phyloP scores from a whole-genome alignment of 2,329 filamentous ascomycete species.

The Fusarium protoensiforme region DNA sequence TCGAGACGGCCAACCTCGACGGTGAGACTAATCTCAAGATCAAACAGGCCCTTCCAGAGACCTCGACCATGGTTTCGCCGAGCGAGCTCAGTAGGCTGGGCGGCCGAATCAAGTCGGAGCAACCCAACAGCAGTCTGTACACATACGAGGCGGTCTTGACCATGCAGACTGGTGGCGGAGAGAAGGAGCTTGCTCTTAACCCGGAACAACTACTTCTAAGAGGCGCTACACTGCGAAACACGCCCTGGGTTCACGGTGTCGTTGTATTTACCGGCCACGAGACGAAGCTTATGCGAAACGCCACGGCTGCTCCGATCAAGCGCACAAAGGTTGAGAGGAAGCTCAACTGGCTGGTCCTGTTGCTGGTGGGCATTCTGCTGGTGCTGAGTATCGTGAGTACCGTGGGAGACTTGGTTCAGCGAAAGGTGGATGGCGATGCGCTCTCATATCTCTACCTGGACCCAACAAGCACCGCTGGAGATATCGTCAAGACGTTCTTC shows the following conservation, averaged over 20 bases:
- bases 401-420: constrained; percentile 86
- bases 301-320: constrained; percentile 96
- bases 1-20: constrained; percentile 97
- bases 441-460: constrained; percentile 80
- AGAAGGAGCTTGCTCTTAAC: constrained; percentile 89
- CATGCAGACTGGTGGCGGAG: constrained; percentile 87
- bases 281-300: constrained; percentile 98
- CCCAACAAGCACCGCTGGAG: constrained; percentile 63
- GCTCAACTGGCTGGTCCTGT: constrained; percentile 92
- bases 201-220: constrained; percentile 94
- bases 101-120: constrained; percentile 90
- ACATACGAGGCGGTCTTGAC: constrained; percentile 98
- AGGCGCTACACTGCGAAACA: constrained; percentile 94
- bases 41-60: constrained; percentile 96
- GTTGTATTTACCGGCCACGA: constrained; percentile 96
- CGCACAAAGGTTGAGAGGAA: constrained; percentile 94
- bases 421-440: constrained; percentile 69
- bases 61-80: constrained; percentile 85
- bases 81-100: constrained; percentile 86
- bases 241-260: constrained; percentile 94
- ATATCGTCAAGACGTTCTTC: constrained; percentile 82
- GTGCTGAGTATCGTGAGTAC: constrained; percentile 89
- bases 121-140: constrained; percentile 97
- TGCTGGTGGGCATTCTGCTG: constrained; percentile 87
- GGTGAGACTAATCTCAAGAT: constrained; percentile 99